Conservation (phyloP, 2,329 filamentous ascomycete species). For the Zasmidium angulare region DNA sequence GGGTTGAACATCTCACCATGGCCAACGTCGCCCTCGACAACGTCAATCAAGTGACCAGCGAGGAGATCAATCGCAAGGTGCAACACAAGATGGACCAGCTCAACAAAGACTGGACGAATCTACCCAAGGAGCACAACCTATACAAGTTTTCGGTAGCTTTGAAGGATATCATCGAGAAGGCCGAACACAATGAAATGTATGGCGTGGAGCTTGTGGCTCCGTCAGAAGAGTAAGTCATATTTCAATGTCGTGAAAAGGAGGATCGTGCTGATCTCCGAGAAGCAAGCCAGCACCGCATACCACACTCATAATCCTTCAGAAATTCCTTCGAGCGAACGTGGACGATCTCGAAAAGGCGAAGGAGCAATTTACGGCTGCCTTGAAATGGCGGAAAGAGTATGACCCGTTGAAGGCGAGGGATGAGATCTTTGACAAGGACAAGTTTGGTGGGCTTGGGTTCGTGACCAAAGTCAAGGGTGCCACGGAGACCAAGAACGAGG, state of each 20-base stretch:
- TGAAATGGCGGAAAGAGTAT: conserved; percentile 78
- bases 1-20: background rate
- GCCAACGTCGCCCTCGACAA: background rate
- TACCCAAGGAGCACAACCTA: conserved; percentile 28
- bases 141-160: conserved; percentile 57
- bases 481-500: conserved; percentile 53
- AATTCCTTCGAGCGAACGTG: conserved; percentile 88
- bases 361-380: conserved; percentile 73
- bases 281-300: conserved; percentile 57
- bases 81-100: conserved; percentile 7
- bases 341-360: conserved; percentile 71
- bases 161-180: conserved; percentile 56
- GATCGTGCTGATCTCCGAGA: conserved; percentile 10
- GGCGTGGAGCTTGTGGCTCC: conserved; percentile 63
- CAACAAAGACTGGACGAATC: conserved; percentile 23
- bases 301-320: conserved; percentile 82
- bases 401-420: conserved; percentile 67
- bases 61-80: conserved; percentile 1
- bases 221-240: conserved; percentile 13
- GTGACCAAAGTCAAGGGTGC: conserved; percentile 67
- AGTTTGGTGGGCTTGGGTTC: conserved; percentile 78
- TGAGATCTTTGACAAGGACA: conserved; percentile 62
- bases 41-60: background rate
- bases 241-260: background rate
- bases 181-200: conserved; percentile 78